A percentile compares a stretch with the other conserved stretches of the same genome.
phyloP scores from a whole-genome alignment of 2,329 filamentous ascomycete genomes.

The Pestalotiopsis sp. region DNA sequence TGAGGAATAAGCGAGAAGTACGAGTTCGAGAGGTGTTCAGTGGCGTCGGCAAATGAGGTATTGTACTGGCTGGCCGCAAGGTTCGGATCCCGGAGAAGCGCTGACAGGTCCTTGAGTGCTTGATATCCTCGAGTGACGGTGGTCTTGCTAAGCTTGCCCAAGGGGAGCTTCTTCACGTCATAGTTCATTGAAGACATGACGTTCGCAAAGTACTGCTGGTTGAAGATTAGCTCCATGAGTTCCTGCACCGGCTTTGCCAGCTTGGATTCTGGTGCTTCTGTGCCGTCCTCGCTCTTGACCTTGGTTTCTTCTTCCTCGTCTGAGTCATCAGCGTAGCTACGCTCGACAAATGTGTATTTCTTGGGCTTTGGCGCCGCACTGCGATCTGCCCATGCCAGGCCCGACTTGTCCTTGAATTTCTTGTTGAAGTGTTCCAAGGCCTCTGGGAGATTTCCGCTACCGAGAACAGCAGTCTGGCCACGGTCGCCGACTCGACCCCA shows the following conservation, averaged over 20 bases:
- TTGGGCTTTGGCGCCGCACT: constrained; percentile 58
- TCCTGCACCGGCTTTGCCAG: constrained; percentile 55
- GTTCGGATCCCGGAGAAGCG: constrained; percentile 57
- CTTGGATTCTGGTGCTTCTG: constrained; percentile 26
- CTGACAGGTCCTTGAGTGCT: constrained; percentile 73
- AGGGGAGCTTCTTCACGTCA: constrained; percentile 73
- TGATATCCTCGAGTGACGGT: constrained; percentile 78
- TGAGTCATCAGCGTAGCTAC: constrained; percentile 71
- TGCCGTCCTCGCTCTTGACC: constrained; percentile 23
- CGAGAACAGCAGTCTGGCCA: constrained; percentile 50
- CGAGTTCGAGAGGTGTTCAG: constrained; percentile 69
- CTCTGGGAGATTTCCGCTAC: constrained; percentile 39
- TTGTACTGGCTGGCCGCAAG: constrained; percentile 47
- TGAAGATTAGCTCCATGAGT: constrained; percentile 83
- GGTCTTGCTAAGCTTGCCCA: constrained; percentile 81
- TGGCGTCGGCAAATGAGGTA: constrained; percentile 39
- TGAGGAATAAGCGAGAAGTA: constrained; percentile 87
- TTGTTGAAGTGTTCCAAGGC: constrained; percentile 56
- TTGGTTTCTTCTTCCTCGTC: constrained; percentile 27
- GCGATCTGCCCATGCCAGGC: constrained; percentile 56
- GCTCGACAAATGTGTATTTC: constrained; percentile 81
- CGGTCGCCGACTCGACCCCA: constrained; percentile 77
- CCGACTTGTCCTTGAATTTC: constrained; percentile 66
- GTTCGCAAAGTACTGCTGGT: constrained; percentile 68
- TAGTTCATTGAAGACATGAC: constrained; percentile 71